These are phyloP conservation scores for Gnetum montanum DNA, from an alignment of 75 land plant genomes.

Conservation along the genomic window DNA sequence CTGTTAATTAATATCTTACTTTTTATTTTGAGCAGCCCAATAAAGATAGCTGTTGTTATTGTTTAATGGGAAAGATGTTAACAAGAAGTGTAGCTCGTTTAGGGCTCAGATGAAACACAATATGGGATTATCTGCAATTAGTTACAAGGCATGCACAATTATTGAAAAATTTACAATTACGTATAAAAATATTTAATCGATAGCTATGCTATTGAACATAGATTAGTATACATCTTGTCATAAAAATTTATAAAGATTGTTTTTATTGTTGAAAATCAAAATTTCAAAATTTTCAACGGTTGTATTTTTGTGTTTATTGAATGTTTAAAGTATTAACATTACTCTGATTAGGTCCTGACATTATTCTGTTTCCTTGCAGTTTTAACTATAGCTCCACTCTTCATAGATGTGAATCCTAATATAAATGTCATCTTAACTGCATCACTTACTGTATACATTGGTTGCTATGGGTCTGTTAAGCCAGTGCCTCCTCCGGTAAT, in stretches of 20 bases:
- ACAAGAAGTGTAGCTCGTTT: too few species aligned
- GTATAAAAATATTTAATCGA: not conserved
- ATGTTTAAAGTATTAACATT: not conserved
- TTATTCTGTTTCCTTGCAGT: constrained; percentile 45
- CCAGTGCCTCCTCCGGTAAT: constrained; percentile 90
- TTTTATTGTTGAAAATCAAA: not conserved
- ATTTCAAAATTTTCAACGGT: not conserved
- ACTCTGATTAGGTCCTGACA: too few species aligned
- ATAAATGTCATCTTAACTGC: constrained; percentile 90
- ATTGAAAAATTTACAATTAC: too few species aligned
- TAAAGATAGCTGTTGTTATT: too few species aligned
- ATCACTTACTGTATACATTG: constrained; percentile 82
- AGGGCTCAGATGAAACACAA: too few species aligned
- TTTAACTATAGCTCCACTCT: constrained; percentile 77
- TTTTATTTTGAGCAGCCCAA: too few species aligned
- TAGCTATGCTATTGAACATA: not conserved
- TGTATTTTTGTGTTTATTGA: not conserved
- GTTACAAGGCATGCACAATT: too few species aligned
- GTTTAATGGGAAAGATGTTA: too few species aligned
- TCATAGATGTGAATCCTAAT: constrained; percentile 83
- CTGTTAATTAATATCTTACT: too few species aligned
- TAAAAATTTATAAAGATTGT: not conserved
- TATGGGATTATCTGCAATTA: too few species aligned
- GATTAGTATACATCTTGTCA: not conserved
- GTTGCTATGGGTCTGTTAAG: constrained; percentile 93